phyloP scores from a whole-genome alignment of 352 stramenopile species.

The Thraustochytrium striatum region DNA sequence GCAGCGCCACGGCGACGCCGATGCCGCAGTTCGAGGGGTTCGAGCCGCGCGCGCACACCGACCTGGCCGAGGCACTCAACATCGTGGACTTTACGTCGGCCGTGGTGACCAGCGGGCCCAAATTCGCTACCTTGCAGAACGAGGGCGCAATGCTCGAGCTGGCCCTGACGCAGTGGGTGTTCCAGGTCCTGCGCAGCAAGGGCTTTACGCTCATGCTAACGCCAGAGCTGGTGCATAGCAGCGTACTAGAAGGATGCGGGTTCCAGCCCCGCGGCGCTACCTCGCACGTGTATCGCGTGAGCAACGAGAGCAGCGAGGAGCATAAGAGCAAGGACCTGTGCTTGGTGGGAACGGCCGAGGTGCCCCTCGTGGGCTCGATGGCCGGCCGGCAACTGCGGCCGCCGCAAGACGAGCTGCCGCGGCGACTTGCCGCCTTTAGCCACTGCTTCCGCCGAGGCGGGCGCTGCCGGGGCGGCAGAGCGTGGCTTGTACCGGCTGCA shows the following conservation, averaged over 20 bases:
- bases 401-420: conserved; percentile 60
- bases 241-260: conserved; percentile 68
- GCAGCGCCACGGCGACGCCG: not conserved
- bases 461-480: conserved; percentile 66
- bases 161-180: conserved; percentile 70
- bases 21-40: not conserved
- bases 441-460: conserved; percentile 81
- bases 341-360: conserved; percentile 74
- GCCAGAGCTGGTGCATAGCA: conserved; percentile 72
- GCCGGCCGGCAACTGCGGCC: conserved; percentile 39
- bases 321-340: conserved; percentile 70
- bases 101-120: conserved; percentile 68
- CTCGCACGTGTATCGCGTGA: conserved; percentile 76
- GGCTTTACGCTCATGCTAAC: conserved; percentile 71
- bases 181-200: conserved; percentile 64
- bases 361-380: conserved; percentile 63
- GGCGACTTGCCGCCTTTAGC: conserved; percentile 66
- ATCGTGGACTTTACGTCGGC: conserved; percentile 69
- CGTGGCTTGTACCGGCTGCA: conserved; percentile 78
- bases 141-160: conserved; percentile 76
- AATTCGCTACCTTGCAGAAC: conserved; percentile 77
- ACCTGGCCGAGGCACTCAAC: conserved; percentile 62
- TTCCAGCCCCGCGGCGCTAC: conserved; percentile 76
- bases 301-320: not conserved
- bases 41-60: conserved; percentile 2